Percentiles rank a stretch among this genome's conserved stretches.
These are phyloP conservation scores for Raffaelea ambrosiae DNA, from an alignment of 2,329 filamentous ascomycete genomes.

Conservation along the genomic window DNA sequence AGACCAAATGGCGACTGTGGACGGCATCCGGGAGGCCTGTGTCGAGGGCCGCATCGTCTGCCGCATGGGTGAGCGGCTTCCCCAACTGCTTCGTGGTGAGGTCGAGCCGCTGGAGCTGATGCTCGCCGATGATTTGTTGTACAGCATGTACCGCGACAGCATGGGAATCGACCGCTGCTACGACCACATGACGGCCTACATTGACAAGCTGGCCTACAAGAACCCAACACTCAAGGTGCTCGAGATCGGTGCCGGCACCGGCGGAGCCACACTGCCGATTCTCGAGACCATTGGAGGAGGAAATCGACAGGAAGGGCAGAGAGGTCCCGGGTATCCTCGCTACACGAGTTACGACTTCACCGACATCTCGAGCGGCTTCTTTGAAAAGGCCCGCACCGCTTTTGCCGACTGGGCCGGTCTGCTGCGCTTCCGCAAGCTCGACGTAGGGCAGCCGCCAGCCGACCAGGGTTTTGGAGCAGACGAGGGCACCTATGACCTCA, in stretches of 20 bases:
- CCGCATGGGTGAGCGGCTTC: not conserved
- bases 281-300: constrained; percentile 7
- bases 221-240: constrained; percentile 23
- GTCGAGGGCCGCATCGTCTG: not conserved
- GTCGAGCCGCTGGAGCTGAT: constrained; percentile 21
- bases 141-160: constrained; percentile 19
- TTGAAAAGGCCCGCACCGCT: constrained; percentile 20
- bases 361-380: constrained; percentile 18
- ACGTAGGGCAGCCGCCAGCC: constrained; percentile 22
- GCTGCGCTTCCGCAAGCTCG: constrained; percentile 22
- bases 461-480: constrained; percentile 22
- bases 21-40: not conserved
- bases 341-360: constrained; percentile 15
- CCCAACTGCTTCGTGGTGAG: constrained; percentile 1
- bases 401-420: constrained; percentile 15
- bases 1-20: not conserved
- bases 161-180: constrained; percentile 12
- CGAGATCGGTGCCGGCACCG: constrained; percentile 25
- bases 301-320: not conserved
- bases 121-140: constrained; percentile 22
- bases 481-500: constrained; percentile 23
- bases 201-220: constrained; percentile 13
- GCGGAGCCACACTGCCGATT: constrained; percentile 15
- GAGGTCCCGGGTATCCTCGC: constrained; percentile 3
- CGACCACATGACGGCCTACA: constrained; percentile 14